These are phyloP conservation scores for Magnusiomyces tetraspermus DNA, from an alignment of 1,139 yeast species.

Conservation along the genomic window DNA sequence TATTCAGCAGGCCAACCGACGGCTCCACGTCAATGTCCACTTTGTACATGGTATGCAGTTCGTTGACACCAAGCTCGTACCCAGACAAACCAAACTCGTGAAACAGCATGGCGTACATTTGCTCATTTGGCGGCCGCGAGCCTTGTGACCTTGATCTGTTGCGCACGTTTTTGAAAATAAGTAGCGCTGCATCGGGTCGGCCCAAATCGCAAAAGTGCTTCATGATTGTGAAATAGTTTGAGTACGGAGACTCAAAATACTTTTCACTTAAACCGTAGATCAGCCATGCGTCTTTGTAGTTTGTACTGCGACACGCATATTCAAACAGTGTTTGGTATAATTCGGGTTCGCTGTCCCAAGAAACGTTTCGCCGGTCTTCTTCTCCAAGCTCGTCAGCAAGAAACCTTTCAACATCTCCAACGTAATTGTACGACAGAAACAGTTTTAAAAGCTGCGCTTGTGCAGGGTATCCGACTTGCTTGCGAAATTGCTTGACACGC, in stretches of 20 bases:
- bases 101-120: slow-evolving; percentile 56
- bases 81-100: slow-evolving; percentile 49
- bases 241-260: slow-evolving; percentile 52
- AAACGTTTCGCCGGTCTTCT: slow-evolving; percentile 32
- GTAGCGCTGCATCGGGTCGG: slow-evolving; percentile 56
- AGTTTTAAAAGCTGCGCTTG: slow-evolving; percentile 40
- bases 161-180: slow-evolving; percentile 56
- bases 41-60: slow-evolving; percentile 55
- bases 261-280: slow-evolving; percentile 52
- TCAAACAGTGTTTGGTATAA: slow-evolving; percentile 39
- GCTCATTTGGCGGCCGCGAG: slow-evolving; percentile 52
- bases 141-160: slow-evolving; percentile 50
- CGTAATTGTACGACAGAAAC: slow-evolving; percentile 41
- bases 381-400: slow-evolving; percentile 46
- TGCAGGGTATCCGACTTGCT: slow-evolving; percentile 36
- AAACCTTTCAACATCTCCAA: slow-evolving; percentile 52
- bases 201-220: slow-evolving; percentile 47
- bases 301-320: slow-evolving; percentile 37
- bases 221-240: slow-evolving; percentile 52
- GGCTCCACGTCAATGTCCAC: slow-evolving; percentile 55
- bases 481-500: slow-evolving; percentile 35
- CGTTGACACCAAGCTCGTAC: slow-evolving; percentile 61
- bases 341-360: slow-evolving; percentile 29
- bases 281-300: slow-evolving; percentile 51
- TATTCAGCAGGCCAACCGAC: slow-evolving; percentile 51